Conservation (phyloP, 164 flowering plant species). For the Annona cherimola region DNA sequence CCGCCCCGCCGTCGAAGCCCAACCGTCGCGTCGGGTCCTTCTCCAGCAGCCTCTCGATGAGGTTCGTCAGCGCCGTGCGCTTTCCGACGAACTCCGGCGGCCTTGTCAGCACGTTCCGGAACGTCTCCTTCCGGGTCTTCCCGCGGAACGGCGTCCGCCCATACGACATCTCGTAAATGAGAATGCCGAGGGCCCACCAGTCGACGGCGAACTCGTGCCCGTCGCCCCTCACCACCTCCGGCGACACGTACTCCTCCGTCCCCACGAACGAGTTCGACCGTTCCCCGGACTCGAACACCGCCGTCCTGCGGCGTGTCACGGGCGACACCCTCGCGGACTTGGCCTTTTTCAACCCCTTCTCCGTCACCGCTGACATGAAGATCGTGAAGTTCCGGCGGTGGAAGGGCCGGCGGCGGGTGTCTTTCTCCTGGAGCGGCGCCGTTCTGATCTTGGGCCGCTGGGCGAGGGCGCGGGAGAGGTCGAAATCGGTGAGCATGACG, state of each 20-base stretch:
- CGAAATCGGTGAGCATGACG: slow-evolving; percentile 72
- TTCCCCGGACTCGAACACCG: slow-evolving; percentile 23
- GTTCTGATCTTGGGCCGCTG: background rate
- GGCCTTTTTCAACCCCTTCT: slow-evolving; percentile 36
- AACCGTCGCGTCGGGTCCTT: slow-evolving; percentile 72
- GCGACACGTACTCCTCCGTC: slow-evolving; percentile 90
- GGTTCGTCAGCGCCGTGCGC: slow-evolving; percentile 48
- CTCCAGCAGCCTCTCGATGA: slow-evolving; percentile 60
- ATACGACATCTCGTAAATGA: slow-evolving; percentile 83
- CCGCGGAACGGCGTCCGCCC: slow-evolving; percentile 89
- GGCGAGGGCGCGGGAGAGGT: slow-evolving; percentile 41
- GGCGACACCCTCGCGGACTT: slow-evolving; percentile 85
- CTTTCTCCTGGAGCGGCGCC: background rate
- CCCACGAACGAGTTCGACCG: slow-evolving; percentile 48
- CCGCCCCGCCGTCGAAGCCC: slow-evolving; percentile 65
- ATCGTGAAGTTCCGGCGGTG: slow-evolving; percentile 30
- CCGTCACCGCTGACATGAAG: slow-evolving; percentile 35
- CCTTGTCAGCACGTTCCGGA: slow-evolving; percentile 42
- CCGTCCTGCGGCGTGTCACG: slow-evolving; percentile 31
- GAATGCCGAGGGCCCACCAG: slow-evolving; percentile 93
- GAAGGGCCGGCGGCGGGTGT: slow-evolving; percentile 2
- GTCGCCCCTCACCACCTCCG: slow-evolving; percentile 79
- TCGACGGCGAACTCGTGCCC: slow-evolving; percentile 95
- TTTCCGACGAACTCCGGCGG: slow-evolving; percentile 60
- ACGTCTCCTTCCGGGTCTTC: slow-evolving; percentile 72